Percentiles rank a stretch among this genome's conserved stretches.
phyloP scores from a whole-genome alignment of 257 asterid genomes.

The Striga asiatica region DNA sequence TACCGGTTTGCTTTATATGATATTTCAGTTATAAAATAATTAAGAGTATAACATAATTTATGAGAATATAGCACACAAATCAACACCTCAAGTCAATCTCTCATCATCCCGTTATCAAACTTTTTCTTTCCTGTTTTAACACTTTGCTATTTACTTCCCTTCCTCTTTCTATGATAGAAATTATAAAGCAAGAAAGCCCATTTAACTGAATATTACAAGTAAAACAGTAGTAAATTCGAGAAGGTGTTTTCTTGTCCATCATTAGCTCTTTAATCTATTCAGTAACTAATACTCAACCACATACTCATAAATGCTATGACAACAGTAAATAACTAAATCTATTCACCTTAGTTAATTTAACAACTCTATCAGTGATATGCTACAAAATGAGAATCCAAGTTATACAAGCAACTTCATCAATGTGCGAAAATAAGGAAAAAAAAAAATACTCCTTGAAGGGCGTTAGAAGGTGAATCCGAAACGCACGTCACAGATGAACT shows the following conservation, averaged over 20 bases:
- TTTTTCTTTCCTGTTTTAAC: no score
- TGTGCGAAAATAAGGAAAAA: neutral
- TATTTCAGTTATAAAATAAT: neutral
- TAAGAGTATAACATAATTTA: neutral
- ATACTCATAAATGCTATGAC: no score
- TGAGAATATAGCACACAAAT: neutral
- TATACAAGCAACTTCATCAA: neutral
- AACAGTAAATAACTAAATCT: neutral
- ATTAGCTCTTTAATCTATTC: no score
- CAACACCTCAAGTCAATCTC: neutral
- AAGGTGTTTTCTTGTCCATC: no score
- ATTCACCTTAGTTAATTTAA: neutral
- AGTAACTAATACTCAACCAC: no score
- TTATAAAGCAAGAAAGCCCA: constrained; percentile 1
- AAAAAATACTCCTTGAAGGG: constrained; percentile 3
- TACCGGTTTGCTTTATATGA: neutral
- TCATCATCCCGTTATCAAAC: neutral
- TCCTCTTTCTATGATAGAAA: neutral
- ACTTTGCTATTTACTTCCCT: no score
- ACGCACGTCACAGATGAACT: neutral
- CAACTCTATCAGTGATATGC: neutral
- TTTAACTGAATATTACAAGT: neutral
- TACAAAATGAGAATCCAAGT: neutral
- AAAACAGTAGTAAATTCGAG: no score
- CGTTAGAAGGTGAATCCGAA: neutral